Percentiles rank a stretch among this genome's conserved stretches.
These are phyloP conservation scores for Puccinia triticina DNA, from an alignment of 1,284 basidiomycete species.

Conservation along the genomic window DNA sequence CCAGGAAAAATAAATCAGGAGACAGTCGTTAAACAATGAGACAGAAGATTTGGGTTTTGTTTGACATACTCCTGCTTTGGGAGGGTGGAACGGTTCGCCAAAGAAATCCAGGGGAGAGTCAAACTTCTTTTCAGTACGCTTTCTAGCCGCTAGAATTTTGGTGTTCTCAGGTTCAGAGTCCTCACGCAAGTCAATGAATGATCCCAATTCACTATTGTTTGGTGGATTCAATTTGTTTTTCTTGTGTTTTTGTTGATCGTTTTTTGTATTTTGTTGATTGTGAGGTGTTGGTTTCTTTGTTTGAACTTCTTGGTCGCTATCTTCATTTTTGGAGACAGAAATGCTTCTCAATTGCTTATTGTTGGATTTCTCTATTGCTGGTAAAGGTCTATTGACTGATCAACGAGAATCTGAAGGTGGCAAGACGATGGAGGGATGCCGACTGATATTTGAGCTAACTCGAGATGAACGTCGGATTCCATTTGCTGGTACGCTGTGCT, in stretches of 20 bases:
- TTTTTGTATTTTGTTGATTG: conserved; percentile 25
- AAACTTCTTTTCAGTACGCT: background rate
- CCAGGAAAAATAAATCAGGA: background rate
- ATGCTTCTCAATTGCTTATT: conserved; percentile 9
- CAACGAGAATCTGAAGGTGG: conserved; percentile 10
- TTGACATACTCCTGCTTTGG: background rate
- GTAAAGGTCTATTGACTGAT: conserved; percentile 27
- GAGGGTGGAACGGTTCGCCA: conserved; percentile 14
- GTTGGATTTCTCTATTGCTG: conserved; percentile 11
- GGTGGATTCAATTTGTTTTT: background rate
- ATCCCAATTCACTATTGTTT: conserved; percentile 19
- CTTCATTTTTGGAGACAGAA: conserved; percentile 5
- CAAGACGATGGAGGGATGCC: conserved; percentile 12
- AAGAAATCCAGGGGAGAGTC: conserved; percentile 31
- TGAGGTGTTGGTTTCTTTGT: background rate
- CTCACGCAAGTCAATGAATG: background rate
- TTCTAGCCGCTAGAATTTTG: conserved; percentile 2
- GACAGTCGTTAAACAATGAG: background rate
- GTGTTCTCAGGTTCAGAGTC: conserved; percentile 13
- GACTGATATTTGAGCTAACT: conserved; percentile 9
- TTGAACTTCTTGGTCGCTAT: conserved; percentile 4
- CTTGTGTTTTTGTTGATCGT: conserved; percentile 21
- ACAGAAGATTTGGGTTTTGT: background rate
- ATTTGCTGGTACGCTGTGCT: background rate
- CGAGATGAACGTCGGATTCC: conserved; percentile 7